Evolutionary conservation across 2,329 filamentous ascomycete genomes (phyloP).

Genomic region (Fusarium sp.): DNA sequence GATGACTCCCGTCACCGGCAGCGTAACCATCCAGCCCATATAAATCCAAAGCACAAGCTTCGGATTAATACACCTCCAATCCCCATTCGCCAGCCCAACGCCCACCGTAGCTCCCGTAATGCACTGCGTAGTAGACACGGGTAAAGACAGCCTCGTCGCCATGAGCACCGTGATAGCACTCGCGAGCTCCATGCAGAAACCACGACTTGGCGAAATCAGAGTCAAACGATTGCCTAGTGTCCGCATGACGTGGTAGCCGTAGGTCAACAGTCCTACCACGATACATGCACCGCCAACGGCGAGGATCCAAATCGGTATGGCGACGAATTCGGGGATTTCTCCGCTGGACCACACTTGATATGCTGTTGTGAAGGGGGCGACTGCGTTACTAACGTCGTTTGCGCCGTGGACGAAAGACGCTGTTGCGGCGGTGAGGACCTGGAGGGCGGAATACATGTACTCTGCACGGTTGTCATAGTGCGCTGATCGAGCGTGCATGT

Average conservation of each 20-base stretch:
- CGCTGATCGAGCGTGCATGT: conserved; percentile 63
- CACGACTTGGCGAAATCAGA: conserved; percentile 66
- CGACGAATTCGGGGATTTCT: conserved; percentile 51
- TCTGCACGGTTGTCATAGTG: conserved; percentile 71
- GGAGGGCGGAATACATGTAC: conserved; percentile 68
- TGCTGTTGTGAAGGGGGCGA: conserved; percentile 70
- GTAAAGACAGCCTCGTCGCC: conserved; percentile 64
- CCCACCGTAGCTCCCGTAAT: conserved; percentile 71
- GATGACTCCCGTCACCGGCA: conserved; percentile 59
- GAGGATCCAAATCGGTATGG: conserved; percentile 69
- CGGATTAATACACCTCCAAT: conserved; percentile 68
- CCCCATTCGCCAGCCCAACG: conserved; percentile 68
- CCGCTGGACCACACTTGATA: conserved; percentile 67
- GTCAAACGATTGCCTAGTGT: conserved; percentile 70
- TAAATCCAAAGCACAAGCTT: conserved; percentile 68
- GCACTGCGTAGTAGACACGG: conserved; percentile 72
- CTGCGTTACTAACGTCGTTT: conserved; percentile 72
- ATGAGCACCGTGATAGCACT: conserved; percentile 68
- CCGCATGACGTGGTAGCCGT: conserved; percentile 72
- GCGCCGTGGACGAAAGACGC: conserved; percentile 74
- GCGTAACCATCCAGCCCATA: conserved; percentile 60
- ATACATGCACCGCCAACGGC: conserved; percentile 61
- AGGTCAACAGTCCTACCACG: conserved; percentile 65
- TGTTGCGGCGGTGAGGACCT: conserved; percentile 68
- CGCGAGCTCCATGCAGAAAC: conserved; percentile 69